phyloP scores from a whole-genome alignment of 2,329 filamentous ascomycete genomes.

The Trichoderma breve region DNA sequence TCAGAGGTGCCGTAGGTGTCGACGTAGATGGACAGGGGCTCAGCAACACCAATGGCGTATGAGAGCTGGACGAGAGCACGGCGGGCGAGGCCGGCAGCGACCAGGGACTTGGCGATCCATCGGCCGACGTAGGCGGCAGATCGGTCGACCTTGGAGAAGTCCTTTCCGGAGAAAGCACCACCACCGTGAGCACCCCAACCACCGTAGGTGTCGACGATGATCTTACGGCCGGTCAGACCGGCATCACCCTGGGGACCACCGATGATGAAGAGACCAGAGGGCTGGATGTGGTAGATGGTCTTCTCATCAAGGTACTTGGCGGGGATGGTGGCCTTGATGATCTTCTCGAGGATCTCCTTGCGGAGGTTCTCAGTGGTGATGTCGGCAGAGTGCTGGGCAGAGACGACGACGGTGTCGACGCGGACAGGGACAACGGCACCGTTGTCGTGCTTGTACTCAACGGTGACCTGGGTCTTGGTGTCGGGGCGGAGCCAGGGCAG shows the following conservation, averaged over 20 bases:
- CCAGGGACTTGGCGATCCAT: slow-evolving; percentile 99
- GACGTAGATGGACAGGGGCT: slow-evolving; percentile 97
- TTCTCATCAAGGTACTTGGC: slow-evolving; percentile 87
- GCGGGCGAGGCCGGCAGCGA: slow-evolving; percentile 82
- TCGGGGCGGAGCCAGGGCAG: slow-evolving; percentile 95
- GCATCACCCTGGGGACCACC: slow-evolving; percentile 98
- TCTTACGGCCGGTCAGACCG: slow-evolving; percentile 98
- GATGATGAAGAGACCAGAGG: slow-evolving; percentile 97
- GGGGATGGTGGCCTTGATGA: slow-evolving; percentile 93
- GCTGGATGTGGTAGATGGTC: slow-evolving; percentile 98
- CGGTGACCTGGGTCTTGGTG: slow-evolving; percentile 99
- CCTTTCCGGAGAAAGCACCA: slow-evolving; percentile 99
- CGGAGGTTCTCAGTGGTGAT: slow-evolving; percentile 90
- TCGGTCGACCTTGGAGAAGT: slow-evolving; percentile 99
- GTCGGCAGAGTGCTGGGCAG: slow-evolving; percentile 85
- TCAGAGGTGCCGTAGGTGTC: slow-evolving; percentile 94
- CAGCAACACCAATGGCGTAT: slow-evolving; percentile 97
- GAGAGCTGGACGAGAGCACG: slow-evolving; percentile 96
- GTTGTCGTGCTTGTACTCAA: slow-evolving; percentile 97
- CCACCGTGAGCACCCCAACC: slow-evolving; percentile 99
- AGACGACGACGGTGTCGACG: slow-evolving; percentile 96
- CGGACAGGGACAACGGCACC: slow-evolving; percentile 89
- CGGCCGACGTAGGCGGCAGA: slow-evolving; percentile 95
- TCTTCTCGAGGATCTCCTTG: slow-evolving; percentile 95
- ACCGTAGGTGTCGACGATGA: slow-evolving; percentile 99